Evolutionary conservation across 2,329 filamentous ascomycete species (phyloP).

Genomic region (Diplodia sapinea): DNA sequence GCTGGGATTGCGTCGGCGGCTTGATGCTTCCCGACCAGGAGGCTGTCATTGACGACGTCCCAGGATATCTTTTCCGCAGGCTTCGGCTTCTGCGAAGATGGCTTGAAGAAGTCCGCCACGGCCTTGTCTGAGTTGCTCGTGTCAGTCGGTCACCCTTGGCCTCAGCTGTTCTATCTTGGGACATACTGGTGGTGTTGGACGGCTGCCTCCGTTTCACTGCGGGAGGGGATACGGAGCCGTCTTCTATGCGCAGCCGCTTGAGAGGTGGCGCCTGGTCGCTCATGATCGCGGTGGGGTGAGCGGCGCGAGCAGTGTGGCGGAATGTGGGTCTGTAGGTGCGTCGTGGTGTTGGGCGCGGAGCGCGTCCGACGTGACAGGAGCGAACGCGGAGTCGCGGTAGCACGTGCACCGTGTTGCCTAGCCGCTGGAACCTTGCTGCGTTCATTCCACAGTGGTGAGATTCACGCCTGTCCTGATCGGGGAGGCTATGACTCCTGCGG

Average conservation of each 20-base stretch:
- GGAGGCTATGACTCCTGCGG: not conserved
- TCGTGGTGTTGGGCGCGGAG: not conserved
- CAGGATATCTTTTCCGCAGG: conserved; percentile 76
- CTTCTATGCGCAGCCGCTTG: conserved; percentile 49
- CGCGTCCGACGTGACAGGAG: conserved; percentile 14
- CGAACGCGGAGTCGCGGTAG: conserved; percentile 40
- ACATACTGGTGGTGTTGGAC: conserved; percentile 60
- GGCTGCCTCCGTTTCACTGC: conserved; percentile 61
- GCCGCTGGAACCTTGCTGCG: not conserved
- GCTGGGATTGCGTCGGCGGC: conserved; percentile 42
- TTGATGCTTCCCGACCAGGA: conserved; percentile 77
- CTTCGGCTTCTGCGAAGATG: conserved; percentile 85
- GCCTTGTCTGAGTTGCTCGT: conserved; percentile 61
- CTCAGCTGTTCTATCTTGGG: conserved; percentile 9
- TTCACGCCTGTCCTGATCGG: not conserved
- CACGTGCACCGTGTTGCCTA: conserved; percentile 39
- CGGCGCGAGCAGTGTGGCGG: not conserved
- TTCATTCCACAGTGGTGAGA: conserved; percentile 3
- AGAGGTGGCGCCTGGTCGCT: conserved; percentile 25
- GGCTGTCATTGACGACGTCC: conserved; percentile 68
- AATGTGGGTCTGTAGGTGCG: not conserved
- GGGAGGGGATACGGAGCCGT: conserved; percentile 62
- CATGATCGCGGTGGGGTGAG: conserved; percentile 15
- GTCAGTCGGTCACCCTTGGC: conserved; percentile 12
- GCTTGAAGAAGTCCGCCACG: conserved; percentile 86